Base-by-base conservation (phyloP, 176 grass and related monocot species). In the Oryza officinalis region DNA sequence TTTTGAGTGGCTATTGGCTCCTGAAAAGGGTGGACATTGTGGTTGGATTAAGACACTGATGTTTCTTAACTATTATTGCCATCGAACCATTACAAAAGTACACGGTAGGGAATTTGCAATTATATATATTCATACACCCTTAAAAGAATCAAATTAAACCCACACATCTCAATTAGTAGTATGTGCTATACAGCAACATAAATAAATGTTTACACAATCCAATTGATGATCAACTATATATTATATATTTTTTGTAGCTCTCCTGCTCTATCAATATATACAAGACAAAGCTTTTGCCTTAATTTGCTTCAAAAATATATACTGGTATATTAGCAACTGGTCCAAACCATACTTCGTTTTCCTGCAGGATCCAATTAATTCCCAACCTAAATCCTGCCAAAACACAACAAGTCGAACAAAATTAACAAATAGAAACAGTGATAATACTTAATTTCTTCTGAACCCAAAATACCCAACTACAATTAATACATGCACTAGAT, bases 351-450 rank as follows among this genome's bases (percentile, higher is more conserved):
- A 43, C 8, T 28, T 78, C 9, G 8, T 46, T 79, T 65, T 57
- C 8, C 22, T 50, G 47, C 52, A 84, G 35, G 3, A 26, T 46
- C n/a, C 45, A 77, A 84, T 28, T 28, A 33, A 63, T 64, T 60
- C 40, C 38, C 50, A 32, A 46, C 54, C 76, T 71, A 85, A 65
- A 46, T 32, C 63, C 2, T 57, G 18, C 20, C 47, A 77, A 84
- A 59, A 22, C 26, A 68, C 26, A 67, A 54, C 10, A 68, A 66
- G n/a, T 40, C 12, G 32, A 77, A 40, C 31, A 40, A 60, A 76
- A 60, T n/a, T 61, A 61, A 25, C 57, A 60, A 60, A 8, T 2
- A 61, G 57, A 61, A 61, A 61, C n/a, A 61, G 22, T 61, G 57
- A 61, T 23, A n/a, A 60, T 25, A 10, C n/a, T 61, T 25, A 25